Conservation (phyloP, 768 basidiomycete species). For the Lentinula detonsa region DNA sequence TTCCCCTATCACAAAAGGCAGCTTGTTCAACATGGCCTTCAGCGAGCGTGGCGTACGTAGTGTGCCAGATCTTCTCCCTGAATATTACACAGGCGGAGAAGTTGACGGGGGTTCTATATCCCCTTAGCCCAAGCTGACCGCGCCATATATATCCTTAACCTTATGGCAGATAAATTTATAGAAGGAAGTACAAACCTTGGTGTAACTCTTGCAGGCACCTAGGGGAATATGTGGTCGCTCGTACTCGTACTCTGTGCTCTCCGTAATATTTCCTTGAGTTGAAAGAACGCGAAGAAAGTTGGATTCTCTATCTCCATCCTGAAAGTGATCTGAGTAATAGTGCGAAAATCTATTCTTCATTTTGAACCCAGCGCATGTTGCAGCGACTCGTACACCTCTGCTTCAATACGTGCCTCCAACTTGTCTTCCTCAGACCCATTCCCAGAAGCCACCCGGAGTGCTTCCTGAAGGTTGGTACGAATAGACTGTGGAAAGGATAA, state of each 20-base stretch:
- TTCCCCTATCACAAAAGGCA: background rate
- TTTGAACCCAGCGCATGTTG: constrained; percentile 72
- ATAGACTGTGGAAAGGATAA: constrained; percentile 57
- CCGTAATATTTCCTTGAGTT: background rate
- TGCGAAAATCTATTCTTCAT: constrained; percentile 15
- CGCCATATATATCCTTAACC: background rate
- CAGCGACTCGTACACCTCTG: constrained; percentile 93
- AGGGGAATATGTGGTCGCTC: background rate
- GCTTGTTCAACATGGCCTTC: constrained; percentile 7
- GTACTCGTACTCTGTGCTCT: background rate
- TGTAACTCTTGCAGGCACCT: background rate
- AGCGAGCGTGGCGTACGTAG: constrained; percentile 66
- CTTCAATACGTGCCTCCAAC: constrained; percentile 89
- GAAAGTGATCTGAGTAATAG: background rate
- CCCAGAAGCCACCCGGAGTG: constrained; percentile 72
- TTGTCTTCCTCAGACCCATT: constrained; percentile 92
- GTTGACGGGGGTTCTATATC: constrained; percentile 38
- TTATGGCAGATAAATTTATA: background rate
- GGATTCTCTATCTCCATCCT: background rate
- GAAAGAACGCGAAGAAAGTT: background rate
- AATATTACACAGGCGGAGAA: constrained; percentile 44
- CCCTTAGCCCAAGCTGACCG: background rate
- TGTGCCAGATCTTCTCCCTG: constrained; percentile 60
- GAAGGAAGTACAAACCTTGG: background rate
- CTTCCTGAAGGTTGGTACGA: constrained; percentile 85